Conservation (phyloP, 2,329 filamentous ascomycete genomes). For the Fusarium napiforme region DNA sequence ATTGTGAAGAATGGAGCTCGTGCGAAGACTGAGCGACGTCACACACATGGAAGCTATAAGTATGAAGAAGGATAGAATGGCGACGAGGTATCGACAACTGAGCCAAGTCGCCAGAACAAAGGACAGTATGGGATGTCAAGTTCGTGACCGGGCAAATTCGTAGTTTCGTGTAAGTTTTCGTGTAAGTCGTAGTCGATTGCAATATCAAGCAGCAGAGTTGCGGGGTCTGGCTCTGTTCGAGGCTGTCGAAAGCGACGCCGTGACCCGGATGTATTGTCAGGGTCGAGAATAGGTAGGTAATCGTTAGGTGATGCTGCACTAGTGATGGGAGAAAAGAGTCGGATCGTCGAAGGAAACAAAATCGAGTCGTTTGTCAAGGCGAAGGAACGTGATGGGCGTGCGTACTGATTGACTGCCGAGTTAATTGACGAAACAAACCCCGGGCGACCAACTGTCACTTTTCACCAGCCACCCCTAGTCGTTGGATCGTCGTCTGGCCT, state of each 20-base stretch:
- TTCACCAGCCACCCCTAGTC: constrained; percentile 38
- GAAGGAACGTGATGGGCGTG: constrained; percentile 20
- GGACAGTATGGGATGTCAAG: constrained; percentile 8
- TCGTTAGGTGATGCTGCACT: neutral
- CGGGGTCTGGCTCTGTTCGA: constrained; percentile 3
- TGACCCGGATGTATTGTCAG: neutral
- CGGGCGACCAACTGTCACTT: constrained; percentile 28
- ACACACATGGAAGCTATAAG: constrained; percentile 64
- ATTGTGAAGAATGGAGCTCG: constrained; percentile 62
- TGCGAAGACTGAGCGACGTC: constrained; percentile 54
- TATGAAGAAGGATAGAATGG: constrained; percentile 19
- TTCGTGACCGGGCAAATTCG: constrained; percentile 9
- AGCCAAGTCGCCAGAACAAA: constrained; percentile 19
- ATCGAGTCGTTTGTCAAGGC: constrained; percentile 17
- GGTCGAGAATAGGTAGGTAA: constrained; percentile 4
- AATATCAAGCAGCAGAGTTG: constrained; percentile 21
- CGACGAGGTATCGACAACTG: constrained; percentile 20
- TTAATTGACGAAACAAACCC: constrained; percentile 31
- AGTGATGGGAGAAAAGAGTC: neutral
- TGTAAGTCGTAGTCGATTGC: constrained; percentile 30
- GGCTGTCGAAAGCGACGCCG: constrained; percentile 35
- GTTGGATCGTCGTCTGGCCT: constrained; percentile 28
- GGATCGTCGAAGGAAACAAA: constrained; percentile 16
- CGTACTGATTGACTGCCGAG: constrained; percentile 17
- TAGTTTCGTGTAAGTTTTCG: constrained; percentile 13